Conservation (phyloP, 371 early-diverging fungal species). For the Lichtheimia ornata region DNA sequence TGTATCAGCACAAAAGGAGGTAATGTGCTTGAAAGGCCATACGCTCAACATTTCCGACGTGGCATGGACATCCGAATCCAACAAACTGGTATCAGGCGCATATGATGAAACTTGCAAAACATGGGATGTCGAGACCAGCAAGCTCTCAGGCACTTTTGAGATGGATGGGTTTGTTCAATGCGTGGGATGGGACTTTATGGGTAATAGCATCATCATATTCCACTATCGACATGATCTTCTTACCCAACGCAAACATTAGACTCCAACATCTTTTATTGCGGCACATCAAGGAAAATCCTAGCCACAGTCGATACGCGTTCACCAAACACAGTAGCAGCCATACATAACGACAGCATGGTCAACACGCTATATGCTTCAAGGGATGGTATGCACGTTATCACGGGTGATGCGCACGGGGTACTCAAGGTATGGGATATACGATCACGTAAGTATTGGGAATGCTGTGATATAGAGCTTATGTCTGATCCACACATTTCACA, state of each 20-base stretch:
- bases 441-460: conserved; percentile 49
- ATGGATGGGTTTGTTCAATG: conserved; percentile 87
- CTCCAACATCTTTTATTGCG: conserved; percentile 72
- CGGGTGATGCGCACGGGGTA: conserved; percentile 79
- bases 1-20: conserved; percentile 69
- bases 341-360: conserved; percentile 80
- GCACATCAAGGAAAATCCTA: conserved; percentile 78
- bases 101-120: conserved; percentile 85
- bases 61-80: conserved; percentile 77
- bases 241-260: conserved; percentile 42
- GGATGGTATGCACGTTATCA: conserved; percentile 74
- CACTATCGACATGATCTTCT: not conserved
- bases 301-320: conserved; percentile 71
- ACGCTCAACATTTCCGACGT: conserved; percentile 83
- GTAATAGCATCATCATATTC: conserved; percentile 32
- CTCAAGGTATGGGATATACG: conserved; percentile 87
- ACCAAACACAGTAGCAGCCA: conserved; percentile 21
- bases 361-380: conserved; percentile 75
- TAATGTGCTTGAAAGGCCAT: conserved; percentile 69
- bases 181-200: conserved; percentile 76
- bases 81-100: conserved; percentile 74
- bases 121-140: conserved; percentile 81
- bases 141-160: conserved; percentile 64
- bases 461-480: not conserved
- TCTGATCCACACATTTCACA: no score